A percentile compares a stretch with the other conserved stretches of the same genome.
Evolutionary conservation across 208 protist species (phyloP).

Genomic region (Lotmaria passim): DNA sequence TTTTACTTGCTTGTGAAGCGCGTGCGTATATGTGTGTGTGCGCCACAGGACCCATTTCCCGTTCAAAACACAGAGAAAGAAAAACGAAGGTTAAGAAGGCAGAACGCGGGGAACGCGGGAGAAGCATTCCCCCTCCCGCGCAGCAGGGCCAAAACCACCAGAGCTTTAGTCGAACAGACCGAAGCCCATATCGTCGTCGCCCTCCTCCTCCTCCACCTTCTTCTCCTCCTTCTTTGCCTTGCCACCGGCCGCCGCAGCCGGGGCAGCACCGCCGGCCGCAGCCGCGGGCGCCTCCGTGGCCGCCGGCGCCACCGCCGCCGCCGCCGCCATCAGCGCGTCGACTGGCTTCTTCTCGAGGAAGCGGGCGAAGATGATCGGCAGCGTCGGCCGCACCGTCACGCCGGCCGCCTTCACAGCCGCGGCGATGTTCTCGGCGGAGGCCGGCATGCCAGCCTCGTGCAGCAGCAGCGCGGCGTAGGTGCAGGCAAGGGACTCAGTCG

Average conservation of each 20-base stretch:
- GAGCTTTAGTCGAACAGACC: constrained; percentile 92
- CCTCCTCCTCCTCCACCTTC: constrained; percentile 77
- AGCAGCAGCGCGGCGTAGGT: constrained; percentile 86
- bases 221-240: constrained; percentile 52
- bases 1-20: no score
- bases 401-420: constrained; percentile 72
- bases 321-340: constrained; percentile 66
- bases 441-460: constrained; percentile 69
- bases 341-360: constrained; percentile 87
- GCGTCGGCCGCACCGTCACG: constrained; percentile 67
- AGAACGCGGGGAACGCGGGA: no score
- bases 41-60: no score
- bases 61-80: no score
- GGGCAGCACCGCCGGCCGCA: constrained; percentile 47
- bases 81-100: no score
- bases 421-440: constrained; percentile 79
- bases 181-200: constrained; percentile 92
- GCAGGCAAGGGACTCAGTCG: constrained; percentile 77
- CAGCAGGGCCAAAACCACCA: no score
- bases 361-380: constrained; percentile 83
- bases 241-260: constrained; percentile 51
- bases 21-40: no score
- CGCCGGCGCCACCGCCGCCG: constrained; percentile 47
- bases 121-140: no score
- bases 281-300: constrained; percentile 45